Evolutionary conservation across 768 basidiomycete species (phyloP), one percentile per base, ranked within the genome.

Genomic region (Lactarius pseudohatsudake): DNA sequence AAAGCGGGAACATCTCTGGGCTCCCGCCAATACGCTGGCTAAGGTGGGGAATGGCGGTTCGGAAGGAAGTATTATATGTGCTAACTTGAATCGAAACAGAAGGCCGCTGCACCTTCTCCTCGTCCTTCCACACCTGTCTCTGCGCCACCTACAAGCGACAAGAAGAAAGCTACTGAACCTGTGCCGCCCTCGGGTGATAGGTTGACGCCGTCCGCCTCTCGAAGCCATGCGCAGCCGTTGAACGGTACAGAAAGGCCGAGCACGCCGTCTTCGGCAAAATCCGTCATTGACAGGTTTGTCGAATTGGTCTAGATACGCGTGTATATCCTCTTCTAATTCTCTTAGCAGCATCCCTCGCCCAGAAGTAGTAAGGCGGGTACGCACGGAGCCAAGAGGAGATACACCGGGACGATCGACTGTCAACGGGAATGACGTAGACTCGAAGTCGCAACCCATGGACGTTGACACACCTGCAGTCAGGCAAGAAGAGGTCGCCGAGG

Each of bases 321-420:
- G n/a, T 57, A 10, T 47, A 57, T 40, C 30, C 62, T 68, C 34
- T 56, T 64, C 72, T 68, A 41, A 64, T 50, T 55, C 16, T 63
- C 15, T 63, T 66, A 54, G 28, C 68, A 92, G 90, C 73, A 82
- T 92, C 56, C 90, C 89, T 28, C 79, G 89, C 57, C 90, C 90
- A n/a, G 89, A 91, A 73, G 89, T 90, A 40, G 88, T 92, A 65
- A 90, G 85, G 75, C 81, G 90, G 26, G 77, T 84, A 26, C 72
- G 79, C 43, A 73, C 72, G 22, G 80, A 81, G 38, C 75, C 72
- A 58, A 76, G 76, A 55, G 76, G 77, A 9, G 77, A 77, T 41
- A 76, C 79, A 9, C 78, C 79, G 4, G 74, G 70, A 3, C 75
- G 63, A 32, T 61, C 62, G 22, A 15, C 75, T 10, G 76, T 79